Evolutionary conservation across 2,329 filamentous ascomycete species (phyloP).

Genomic region (Diplodia scrobiculata): DNA sequence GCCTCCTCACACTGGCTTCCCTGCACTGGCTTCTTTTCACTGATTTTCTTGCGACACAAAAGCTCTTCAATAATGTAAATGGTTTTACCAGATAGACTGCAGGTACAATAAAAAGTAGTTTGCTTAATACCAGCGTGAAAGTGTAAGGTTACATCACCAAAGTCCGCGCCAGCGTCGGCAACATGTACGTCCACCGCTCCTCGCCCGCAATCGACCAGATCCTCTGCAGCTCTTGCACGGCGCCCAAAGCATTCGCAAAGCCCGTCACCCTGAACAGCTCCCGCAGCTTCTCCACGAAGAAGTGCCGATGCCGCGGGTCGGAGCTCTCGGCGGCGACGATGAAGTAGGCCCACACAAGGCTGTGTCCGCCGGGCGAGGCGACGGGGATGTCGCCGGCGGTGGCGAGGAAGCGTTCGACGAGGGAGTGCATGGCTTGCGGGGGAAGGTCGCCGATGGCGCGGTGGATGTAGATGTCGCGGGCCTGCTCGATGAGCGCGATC

Average conservation of each 20-base stretch:
- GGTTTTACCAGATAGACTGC: not conserved
- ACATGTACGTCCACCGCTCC: not conserved
- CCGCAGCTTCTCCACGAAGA: not conserved
- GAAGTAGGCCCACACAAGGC: slow-evolving; percentile 1
- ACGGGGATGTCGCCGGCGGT: not conserved
- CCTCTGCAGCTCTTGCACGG: not conserved
- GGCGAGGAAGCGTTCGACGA: not conserved
- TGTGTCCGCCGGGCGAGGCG: not conserved
- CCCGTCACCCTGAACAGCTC: not conserved
- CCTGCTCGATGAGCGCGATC: not conserved
- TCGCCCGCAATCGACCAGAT: not conserved
- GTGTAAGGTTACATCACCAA: not conserved
- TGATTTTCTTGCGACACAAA: not conserved
- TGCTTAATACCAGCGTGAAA: not conserved
- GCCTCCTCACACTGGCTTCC: no score
- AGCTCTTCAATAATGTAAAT: not conserved
- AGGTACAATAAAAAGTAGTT: not conserved
- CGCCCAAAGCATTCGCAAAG: not conserved
- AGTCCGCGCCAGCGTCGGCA: not conserved
- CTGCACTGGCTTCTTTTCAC: no score
- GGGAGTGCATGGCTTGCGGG: not conserved
- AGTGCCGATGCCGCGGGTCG: not conserved
- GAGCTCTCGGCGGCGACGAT: slow-evolving; percentile 4
- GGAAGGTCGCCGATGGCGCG: not conserved
- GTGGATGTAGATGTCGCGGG: not conserved